Conservation (phyloP, 805 yeast genomes). For the Tetrapisispora fleetii region DNA sequence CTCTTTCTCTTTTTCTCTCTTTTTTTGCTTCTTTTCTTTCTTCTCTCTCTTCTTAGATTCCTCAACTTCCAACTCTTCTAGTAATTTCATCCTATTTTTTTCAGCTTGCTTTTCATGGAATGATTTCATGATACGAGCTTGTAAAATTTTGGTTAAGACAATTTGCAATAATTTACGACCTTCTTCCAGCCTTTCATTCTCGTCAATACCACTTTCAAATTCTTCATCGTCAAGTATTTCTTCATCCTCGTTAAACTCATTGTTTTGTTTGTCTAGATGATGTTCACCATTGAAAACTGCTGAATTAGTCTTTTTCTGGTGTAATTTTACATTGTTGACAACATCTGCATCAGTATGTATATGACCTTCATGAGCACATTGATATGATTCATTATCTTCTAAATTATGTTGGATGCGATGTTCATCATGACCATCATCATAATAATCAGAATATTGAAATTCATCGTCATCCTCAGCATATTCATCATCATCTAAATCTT, state of each 20-base stretch:
- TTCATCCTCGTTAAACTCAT: conserved; percentile 6
- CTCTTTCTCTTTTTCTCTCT: conserved; percentile 61
- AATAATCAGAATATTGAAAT: conserved; percentile 17
- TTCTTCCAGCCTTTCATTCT: conserved; percentile 62
- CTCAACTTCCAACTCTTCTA: conserved; percentile 64
- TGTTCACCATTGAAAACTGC: not conserved
- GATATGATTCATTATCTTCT: conserved; percentile 8
- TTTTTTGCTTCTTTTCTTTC: conserved; percentile 54
- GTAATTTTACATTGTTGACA: not conserved
- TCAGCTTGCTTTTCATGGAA: conserved; percentile 75
- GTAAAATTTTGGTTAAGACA: conserved; percentile 69
- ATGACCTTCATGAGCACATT: conserved; percentile 8
- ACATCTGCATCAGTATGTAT: not conserved
- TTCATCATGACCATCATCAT: conserved; percentile 25
- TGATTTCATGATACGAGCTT: conserved; percentile 61
- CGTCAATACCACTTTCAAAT: conserved; percentile 36
- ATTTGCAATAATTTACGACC: conserved; percentile 71
- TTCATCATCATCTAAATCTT: conserved; percentile 12
- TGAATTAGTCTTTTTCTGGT: not conserved
- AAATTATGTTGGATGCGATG: conserved; percentile 1
- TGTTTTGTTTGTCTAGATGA: not conserved
- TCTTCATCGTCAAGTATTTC: conserved; percentile 15
- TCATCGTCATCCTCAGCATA: conserved; percentile 15
- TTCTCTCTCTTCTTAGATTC: conserved; percentile 49
- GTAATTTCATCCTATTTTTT: conserved; percentile 51